A percentile compares a stretch with the other conserved stretches of the same genome.
Evolutionary conservation across 1,139 yeast species (phyloP).

Genomic region (Taiozyma sp.): DNA sequence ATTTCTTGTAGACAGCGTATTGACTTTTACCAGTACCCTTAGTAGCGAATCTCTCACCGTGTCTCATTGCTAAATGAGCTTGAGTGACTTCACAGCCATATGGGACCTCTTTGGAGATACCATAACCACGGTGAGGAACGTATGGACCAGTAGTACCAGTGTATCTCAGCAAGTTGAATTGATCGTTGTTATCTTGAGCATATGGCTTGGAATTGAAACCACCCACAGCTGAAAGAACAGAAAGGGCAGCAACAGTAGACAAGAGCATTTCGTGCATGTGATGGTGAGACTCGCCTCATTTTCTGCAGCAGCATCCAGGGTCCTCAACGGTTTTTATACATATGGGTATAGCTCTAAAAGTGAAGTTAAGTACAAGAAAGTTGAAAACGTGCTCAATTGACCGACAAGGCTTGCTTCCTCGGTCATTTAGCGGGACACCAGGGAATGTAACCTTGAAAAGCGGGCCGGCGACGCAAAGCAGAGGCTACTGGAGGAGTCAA

Average conservation of each 20-base stretch:
- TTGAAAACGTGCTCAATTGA: too few species aligned
- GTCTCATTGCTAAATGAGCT: conserved; percentile 60
- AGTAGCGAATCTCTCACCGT: conserved; percentile 69
- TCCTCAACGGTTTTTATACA: background rate
- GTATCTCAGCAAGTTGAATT: conserved; percentile 28
- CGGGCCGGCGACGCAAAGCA: too few species aligned
- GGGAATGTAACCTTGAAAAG: too few species aligned
- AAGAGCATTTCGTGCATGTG: background rate
- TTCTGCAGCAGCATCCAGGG: background rate
- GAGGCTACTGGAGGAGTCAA: too few species aligned
- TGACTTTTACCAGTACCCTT: conserved; percentile 25
- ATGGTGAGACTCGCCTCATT: background rate
- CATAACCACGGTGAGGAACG: conserved; percentile 35
- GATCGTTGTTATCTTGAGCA: conserved; percentile 27
- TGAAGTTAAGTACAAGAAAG: too few species aligned
- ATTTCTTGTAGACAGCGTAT: conserved; percentile 18
- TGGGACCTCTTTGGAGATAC: conserved; percentile 40
- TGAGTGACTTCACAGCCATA: conserved; percentile 51
- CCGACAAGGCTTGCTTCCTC: too few species aligned
- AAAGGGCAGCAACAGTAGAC: background rate
- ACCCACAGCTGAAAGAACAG: background rate
- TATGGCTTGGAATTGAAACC: conserved; percentile 12
- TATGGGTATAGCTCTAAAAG: background rate
- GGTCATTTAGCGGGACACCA: too few species aligned
- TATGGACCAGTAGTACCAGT: conserved; percentile 43